Evolutionary conservation across 2,329 filamentous ascomycete species (phyloP).

Genomic region (Cytospora chrysosperma): DNA sequence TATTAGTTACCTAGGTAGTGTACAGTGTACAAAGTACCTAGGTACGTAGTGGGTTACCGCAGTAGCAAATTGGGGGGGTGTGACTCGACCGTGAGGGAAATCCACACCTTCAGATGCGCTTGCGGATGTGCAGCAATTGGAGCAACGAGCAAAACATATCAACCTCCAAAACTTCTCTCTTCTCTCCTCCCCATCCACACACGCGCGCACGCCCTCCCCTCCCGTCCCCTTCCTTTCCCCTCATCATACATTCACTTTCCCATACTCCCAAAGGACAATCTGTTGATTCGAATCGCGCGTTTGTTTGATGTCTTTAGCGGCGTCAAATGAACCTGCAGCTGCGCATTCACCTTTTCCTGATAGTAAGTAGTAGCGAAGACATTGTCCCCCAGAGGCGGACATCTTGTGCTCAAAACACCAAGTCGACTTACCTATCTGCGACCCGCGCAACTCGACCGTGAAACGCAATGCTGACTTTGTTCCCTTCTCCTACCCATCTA

Average conservation of each 20-base stretch:
- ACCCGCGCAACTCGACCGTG: neutral
- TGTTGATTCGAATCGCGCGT: constrained; percentile 61
- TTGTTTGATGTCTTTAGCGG: constrained; percentile 81
- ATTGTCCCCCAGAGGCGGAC: neutral
- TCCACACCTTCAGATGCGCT: neutral
- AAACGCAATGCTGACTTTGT: constrained; percentile 20
- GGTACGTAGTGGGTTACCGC: too few relatives aligned
- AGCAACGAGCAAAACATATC: constrained; percentile 14
- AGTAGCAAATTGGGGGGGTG: neutral
- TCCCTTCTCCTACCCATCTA: neutral
- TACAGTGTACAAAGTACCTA: too few relatives aligned
- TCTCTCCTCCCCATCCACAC: constrained; percentile 1
- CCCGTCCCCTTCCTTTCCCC: neutral
- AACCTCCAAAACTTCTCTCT: constrained; percentile 14
- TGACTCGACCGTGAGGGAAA: neutral
- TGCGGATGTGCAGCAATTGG: neutral
- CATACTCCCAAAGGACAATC: constrained; percentile 20
- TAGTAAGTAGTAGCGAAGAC: constrained; percentile 51
- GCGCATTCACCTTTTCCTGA: constrained; percentile 57
- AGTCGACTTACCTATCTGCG: neutral
- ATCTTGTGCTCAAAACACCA: neutral
- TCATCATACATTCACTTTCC: constrained; percentile 22
- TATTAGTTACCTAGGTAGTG: too few relatives aligned
- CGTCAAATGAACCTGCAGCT: constrained; percentile 99
- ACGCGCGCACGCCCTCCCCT: neutral